Conservation (phyloP, 2,329 filamentous ascomycete genomes). For the Fusarium illudens region DNA sequence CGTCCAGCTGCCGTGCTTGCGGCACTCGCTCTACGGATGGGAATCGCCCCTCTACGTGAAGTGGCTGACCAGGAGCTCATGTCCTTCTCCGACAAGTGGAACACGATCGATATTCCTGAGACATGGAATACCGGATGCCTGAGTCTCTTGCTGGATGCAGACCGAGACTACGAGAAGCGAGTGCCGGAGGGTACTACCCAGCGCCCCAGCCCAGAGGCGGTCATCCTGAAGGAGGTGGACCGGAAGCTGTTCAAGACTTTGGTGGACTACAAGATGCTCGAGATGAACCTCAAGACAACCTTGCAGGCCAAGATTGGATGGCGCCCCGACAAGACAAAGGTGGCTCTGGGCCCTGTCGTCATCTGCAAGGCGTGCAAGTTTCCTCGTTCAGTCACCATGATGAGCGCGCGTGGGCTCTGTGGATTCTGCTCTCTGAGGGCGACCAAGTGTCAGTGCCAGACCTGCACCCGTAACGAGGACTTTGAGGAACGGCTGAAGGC, state of each 20-base stretch:
- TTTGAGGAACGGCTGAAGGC: slow-evolving; percentile 32
- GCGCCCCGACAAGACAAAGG: slow-evolving; percentile 55
- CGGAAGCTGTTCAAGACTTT: slow-evolving; percentile 54
- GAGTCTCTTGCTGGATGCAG: slow-evolving; percentile 57
- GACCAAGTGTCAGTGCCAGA: slow-evolving; percentile 30
- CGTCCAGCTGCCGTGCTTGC: slow-evolving; percentile 58
- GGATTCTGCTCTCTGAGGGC: slow-evolving; percentile 49
- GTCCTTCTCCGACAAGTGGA: slow-evolving; percentile 55
- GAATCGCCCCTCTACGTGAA: slow-evolving; percentile 52
- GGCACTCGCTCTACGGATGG: slow-evolving; percentile 58
- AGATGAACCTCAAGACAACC: slow-evolving; percentile 55
- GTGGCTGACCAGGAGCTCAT: slow-evolving; percentile 54
- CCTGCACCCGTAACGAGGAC: slow-evolving; percentile 35
- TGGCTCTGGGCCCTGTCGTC: slow-evolving; percentile 53
- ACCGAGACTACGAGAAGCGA: slow-evolving; percentile 47
- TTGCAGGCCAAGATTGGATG: slow-evolving; percentile 55
- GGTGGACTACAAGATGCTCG: slow-evolving; percentile 57
- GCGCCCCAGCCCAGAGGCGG: slow-evolving; percentile 11
- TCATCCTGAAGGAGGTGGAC: slow-evolving; percentile 49
- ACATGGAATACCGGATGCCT: slow-evolving; percentile 59
- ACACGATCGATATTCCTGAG: slow-evolving; percentile 56
- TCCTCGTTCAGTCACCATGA: slow-evolving; percentile 60
- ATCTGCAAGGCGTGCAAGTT: slow-evolving; percentile 53
- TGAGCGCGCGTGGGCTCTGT: slow-evolving; percentile 51
- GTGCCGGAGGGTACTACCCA: slow-evolving; percentile 34